These are phyloP conservation scores for Melaleuca alternifolia DNA, from an alignment of 345 rosid species.

Conservation along the genomic window DNA sequence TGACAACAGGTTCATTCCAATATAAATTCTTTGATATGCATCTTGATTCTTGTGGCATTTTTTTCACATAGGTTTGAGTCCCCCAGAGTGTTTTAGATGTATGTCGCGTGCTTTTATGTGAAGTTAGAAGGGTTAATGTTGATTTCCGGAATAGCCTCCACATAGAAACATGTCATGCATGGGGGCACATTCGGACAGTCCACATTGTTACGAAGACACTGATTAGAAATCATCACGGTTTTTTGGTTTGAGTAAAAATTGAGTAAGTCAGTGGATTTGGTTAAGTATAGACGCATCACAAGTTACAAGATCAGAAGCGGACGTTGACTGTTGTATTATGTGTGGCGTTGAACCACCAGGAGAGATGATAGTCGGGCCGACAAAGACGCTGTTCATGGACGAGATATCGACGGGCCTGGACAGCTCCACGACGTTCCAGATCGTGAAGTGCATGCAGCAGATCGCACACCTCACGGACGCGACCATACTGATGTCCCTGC, in stretches of 20 bases:
- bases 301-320: not conserved
- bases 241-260: not conserved
- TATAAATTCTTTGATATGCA: not conserved
- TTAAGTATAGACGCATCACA: not conserved
- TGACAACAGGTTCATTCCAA: conserved; percentile 59
- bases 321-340: not conserved
- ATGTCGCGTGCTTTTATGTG: not conserved
- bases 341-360: conserved; percentile 22
- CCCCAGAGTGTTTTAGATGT: not conserved
- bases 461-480: conserved; percentile 65
- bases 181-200: not conserved
- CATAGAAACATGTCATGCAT: not conserved
- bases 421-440: conserved; percentile 84
- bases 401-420: conserved; percentile 95
- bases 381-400: conserved; percentile 85
- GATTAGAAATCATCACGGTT: not conserved
- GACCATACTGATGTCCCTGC: conserved; percentile 66
- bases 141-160: not conserved
- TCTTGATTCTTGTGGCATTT: not conserved
- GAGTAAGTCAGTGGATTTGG: not conserved
- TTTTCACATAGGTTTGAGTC: not conserved
- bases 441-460: conserved; percentile 82
- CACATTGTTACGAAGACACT: not conserved
- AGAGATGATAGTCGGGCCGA: conserved; percentile 96
- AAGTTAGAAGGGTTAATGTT: not conserved